Conservation (phyloP, 2,329 filamentous ascomycete genomes). For the Epichloe typhina region DNA sequence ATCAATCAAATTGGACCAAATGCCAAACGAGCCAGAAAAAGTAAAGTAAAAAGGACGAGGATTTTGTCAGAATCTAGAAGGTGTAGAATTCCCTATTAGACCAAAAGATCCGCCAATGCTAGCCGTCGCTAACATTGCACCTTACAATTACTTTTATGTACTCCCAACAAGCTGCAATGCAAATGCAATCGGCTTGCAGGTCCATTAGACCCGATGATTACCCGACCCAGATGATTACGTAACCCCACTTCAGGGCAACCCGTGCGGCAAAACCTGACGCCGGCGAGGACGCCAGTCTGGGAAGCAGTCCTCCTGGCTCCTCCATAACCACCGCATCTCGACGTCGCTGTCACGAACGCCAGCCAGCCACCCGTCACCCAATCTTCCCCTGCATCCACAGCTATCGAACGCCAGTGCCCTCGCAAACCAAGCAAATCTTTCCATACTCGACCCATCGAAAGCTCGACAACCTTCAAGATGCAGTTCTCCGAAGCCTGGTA, state of each 20-base stretch:
- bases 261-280: conserved; percentile 29
- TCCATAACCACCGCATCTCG: conserved; percentile 21
- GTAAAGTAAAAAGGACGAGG: no score
- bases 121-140: no score
- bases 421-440: conserved; percentile 4
- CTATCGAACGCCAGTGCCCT: conserved; percentile 1
- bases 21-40: no score
- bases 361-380: conserved; percentile 13
- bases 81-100: no score
- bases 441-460: conserved; percentile 9
- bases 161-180: background rate
- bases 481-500: conserved; percentile 64
- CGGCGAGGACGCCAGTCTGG: conserved; percentile 25
- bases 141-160: no score
- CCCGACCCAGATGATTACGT: conserved; percentile 2
- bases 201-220: background rate
- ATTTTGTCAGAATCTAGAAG: no score
- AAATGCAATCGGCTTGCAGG: background rate
- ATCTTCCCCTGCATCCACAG: conserved; percentile 10
- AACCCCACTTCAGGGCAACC: background rate
- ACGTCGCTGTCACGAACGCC: conserved; percentile 9
- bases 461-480: conserved; percentile 44
- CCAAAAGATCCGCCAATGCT: no score
- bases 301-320: conserved; percentile 18
- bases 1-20: no score